Evolutionary conservation across 1,284 basidiomycete genomes (phyloP).

Genomic region (Rhodotorula sp.): DNA sequence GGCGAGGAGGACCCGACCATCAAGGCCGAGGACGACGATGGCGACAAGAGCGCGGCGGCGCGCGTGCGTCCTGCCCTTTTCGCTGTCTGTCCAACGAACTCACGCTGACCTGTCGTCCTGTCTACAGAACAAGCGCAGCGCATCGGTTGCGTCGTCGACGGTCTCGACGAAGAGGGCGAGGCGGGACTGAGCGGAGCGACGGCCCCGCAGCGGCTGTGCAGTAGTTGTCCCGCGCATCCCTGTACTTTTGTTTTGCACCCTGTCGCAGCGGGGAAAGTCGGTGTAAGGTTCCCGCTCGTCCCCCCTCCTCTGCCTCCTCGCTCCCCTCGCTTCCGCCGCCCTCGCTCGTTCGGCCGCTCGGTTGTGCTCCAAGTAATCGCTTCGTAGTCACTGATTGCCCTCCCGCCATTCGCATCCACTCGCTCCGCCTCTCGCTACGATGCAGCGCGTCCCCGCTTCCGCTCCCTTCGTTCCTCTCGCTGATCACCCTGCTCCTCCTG

Average conservation of each 20-base stretch:
- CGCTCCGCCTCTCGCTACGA: neutral
- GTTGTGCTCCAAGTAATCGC: neutral
- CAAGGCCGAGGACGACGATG: slow-evolving; percentile 31
- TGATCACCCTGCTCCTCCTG: neutral
- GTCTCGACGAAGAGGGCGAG: slow-evolving; percentile 34
- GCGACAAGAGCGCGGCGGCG: slow-evolving; percentile 4
- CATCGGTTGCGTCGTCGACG: slow-evolving; percentile 31
- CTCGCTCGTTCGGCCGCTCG: neutral
- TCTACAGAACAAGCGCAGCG: slow-evolving; percentile 34
- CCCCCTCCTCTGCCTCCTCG: neutral
- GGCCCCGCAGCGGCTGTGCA: neutral
- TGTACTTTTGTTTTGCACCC: neutral
- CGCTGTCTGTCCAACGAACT: no score
- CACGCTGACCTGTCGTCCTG: neutral
- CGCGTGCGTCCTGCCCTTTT: slow-evolving; percentile 16
- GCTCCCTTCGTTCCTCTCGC: neutral
- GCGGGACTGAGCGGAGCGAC: slow-evolving; percentile 10
- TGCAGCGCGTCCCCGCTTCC: neutral
- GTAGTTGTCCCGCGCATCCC: neutral
- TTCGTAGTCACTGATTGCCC: neutral
- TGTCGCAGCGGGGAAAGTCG: neutral
- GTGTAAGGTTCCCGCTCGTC: neutral
- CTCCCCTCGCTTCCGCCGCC: neutral
- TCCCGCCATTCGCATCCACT: neutral
- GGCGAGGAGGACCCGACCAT: slow-evolving; percentile 26